Evolutionary conservation across 164 flowering plant species (phyloP).

Genomic region (Echeveria elegans): DNA sequence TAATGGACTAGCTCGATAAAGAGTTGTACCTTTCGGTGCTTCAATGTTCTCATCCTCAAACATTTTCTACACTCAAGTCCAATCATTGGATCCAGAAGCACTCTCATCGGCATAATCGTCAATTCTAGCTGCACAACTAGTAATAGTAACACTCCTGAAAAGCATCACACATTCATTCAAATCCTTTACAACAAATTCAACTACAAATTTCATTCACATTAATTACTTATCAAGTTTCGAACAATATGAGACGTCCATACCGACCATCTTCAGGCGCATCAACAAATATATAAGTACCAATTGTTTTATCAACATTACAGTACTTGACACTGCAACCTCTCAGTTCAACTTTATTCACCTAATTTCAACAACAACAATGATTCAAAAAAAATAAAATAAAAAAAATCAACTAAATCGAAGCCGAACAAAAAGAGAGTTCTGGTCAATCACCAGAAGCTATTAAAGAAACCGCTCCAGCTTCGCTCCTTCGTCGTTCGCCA

Average conservation of each 20-base stretch:
- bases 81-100: slow-evolving; percentile 67
- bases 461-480: background rate
- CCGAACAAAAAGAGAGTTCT: no score
- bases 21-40: slow-evolving; percentile 48
- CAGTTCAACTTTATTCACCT: slow-evolving; percentile 66
- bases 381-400: no score
- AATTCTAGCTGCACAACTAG: slow-evolving; percentile 83
- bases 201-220: no score
- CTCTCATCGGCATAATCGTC: slow-evolving; percentile 95
- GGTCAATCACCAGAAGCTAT: background rate
- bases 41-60: slow-evolving; percentile 73
- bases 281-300: slow-evolving; percentile 46
- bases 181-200: background rate
- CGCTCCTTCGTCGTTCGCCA: background rate
- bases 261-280: slow-evolving; percentile 37
- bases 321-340: slow-evolving; percentile 76
- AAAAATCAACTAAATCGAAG: background rate
- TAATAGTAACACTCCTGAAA: slow-evolving; percentile 56
- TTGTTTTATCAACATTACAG: slow-evolving; percentile 62
- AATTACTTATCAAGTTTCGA: background rate
- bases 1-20: slow-evolving; percentile 47
- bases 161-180: background rate
- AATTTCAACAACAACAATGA: slow-evolving; percentile 12
- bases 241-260: background rate
- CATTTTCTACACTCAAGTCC: slow-evolving; percentile 79